phyloP scores from a whole-genome alignment of 768 basidiomycete genomes.

The Calocybe gangraenosa region DNA sequence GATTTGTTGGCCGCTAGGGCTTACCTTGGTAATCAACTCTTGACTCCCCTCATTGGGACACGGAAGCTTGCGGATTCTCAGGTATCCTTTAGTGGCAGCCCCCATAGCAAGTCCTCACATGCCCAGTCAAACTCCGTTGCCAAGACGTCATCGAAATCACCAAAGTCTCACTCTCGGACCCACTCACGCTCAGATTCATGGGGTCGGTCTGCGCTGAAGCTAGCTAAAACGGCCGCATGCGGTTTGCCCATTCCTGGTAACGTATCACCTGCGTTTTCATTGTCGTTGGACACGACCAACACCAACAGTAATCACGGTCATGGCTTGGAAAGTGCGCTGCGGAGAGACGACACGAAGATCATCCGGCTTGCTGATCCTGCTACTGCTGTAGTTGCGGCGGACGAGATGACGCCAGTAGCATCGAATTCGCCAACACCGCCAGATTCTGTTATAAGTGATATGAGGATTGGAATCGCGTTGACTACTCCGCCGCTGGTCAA shows the following conservation, averaged over 20 bases:
- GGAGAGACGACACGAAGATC: conserved; percentile 34
- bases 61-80: conserved; percentile 15
- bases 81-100: conserved; percentile 12
- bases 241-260: conserved; percentile 16
- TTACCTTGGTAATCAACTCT: conserved; percentile 59
- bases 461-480: conserved; percentile 31
- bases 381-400: conserved; percentile 23
- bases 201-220: conserved; percentile 37
- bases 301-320: conserved; percentile 5
- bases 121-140: conserved; percentile 33
- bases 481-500: conserved; percentile 28
- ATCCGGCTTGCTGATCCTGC: conserved; percentile 42
- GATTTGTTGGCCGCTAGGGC: conserved; percentile 66
- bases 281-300: no score
- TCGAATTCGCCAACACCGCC: conserved; percentile 20
- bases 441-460: conserved; percentile 24
- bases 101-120: conserved; percentile 22
- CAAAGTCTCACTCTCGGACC: conserved; percentile 30
- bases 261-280: conserved; percentile 1
- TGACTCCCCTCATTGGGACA: conserved; percentile 38
- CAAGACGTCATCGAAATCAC: conserved; percentile 30
- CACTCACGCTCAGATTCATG: conserved; percentile 43
- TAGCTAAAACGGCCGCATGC: conserved; percentile 30
- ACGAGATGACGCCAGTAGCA: conserved; percentile 9
- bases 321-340: conserved; percentile 37